Conservation (phyloP, 192 early-diverging fungal species). For the Backusella parvicylindrica region DNA sequence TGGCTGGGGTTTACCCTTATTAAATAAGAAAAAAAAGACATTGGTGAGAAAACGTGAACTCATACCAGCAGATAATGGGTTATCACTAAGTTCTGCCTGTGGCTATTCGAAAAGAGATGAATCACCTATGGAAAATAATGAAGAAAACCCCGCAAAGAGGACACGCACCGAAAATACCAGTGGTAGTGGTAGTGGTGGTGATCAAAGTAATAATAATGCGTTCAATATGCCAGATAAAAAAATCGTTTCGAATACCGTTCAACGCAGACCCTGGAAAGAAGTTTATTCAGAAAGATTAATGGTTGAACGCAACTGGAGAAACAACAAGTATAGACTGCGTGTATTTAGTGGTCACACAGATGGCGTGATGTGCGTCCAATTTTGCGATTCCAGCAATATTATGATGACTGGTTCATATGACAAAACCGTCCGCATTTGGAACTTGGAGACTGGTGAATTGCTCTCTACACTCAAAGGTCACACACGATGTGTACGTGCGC, state of each 20-base stretch:
- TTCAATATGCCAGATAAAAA: not conserved
- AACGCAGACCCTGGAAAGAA: conserved; percentile 87
- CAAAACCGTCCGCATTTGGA: conserved; percentile 83
- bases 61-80: conserved; percentile 20
- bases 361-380: conserved; percentile 88
- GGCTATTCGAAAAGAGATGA: conserved; percentile 3
- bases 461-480: conserved; percentile 82
- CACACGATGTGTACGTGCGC: conserved; percentile 75
- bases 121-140: not conserved
- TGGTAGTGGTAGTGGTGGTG: not conserved
- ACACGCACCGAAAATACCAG: not conserved
- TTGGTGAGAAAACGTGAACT: not conserved
- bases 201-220: too few relatives aligned
- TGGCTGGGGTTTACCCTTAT: conserved; percentile 94
- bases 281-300: conserved; percentile 91
- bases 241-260: conserved; percentile 2
- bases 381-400: conserved; percentile 65
- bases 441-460: conserved; percentile 79
- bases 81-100: conserved; percentile 12
- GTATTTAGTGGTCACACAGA: conserved; percentile 80
- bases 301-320: conserved; percentile 94
- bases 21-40: conserved; percentile 55
- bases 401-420: conserved; percentile 91
- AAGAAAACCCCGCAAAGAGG: not conserved
- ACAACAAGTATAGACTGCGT: conserved; percentile 63